These are phyloP conservation scores for Physcia stellaris DNA, from an alignment of 495 filamentous ascomycete species.

Conservation along the genomic window DNA sequence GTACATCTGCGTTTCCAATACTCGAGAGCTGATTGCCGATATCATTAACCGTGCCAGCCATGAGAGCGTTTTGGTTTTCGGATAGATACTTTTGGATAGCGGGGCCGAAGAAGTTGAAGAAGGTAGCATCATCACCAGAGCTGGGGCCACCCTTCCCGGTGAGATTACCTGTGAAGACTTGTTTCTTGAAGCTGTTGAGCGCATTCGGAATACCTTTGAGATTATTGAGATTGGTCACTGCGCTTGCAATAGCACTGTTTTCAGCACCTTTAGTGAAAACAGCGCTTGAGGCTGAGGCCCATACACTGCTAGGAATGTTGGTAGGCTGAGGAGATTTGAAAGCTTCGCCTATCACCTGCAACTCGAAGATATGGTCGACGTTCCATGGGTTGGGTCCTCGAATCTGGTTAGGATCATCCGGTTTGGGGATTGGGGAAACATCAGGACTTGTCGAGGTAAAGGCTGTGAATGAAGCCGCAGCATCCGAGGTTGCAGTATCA, in stretches of 20 bases:
- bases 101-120: not conserved
- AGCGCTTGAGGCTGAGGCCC: not conserved
- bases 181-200: constrained; percentile 4
- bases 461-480: not conserved
- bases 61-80: not conserved
- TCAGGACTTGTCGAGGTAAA: not conserved
- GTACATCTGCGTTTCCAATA: not conserved
- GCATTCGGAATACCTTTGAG: constrained; percentile 2
- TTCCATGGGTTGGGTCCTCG: not conserved
- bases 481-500: not conserved
- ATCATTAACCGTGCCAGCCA: not conserved
- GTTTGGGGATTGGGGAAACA: not conserved
- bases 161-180: constrained; percentile 1
- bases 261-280: not conserved
- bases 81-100: not conserved
- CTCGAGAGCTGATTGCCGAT: not conserved
- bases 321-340: not conserved
- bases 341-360: constrained; percentile 1
- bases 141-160: not conserved
- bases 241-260: not conserved
- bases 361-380: constrained; percentile 4
- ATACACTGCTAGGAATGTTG: not conserved
- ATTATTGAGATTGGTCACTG: not conserved
- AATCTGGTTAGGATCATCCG: not conserved
- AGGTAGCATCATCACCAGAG: not conserved